A percentile compares a stretch with the other conserved stretches of the same genome.
Evolutionary conservation across 768 basidiomycete species (phyloP).

Genomic region (Kwoniella newhampshirensis): DNA sequence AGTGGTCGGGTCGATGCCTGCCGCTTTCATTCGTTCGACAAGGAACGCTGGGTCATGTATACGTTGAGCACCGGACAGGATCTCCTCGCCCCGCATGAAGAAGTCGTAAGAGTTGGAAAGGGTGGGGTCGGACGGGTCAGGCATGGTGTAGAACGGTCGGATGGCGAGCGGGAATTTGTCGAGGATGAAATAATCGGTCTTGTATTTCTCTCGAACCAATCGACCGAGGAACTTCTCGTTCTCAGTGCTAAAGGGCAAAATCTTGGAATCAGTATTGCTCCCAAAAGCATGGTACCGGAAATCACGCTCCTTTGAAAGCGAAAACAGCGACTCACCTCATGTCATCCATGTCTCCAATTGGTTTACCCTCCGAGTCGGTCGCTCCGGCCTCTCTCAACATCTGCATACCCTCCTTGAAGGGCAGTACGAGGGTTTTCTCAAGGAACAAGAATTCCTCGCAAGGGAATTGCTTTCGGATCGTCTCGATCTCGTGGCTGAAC

Average conservation of each 20-base stretch:
- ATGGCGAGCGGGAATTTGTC: constrained; percentile 97
- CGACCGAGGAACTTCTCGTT: constrained; percentile 92
- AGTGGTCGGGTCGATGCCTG: constrained; percentile 83
- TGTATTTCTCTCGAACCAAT: constrained; percentile 86
- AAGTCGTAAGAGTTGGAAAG: constrained; percentile 99
- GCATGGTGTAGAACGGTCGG: constrained; percentile 99
- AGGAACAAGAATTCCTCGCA: constrained; percentile 95
- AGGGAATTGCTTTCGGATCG: constrained; percentile 81
- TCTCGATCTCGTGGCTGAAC: constrained; percentile 77
- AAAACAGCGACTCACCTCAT: constrained; percentile 59
- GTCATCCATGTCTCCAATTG: constrained; percentile 74
- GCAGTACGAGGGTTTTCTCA: constrained; percentile 79
- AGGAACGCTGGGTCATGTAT: constrained; percentile 86
- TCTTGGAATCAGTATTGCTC: constrained; percentile 4
- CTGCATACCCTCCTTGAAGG: constrained; percentile 83
- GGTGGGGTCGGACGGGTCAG: constrained; percentile 85
- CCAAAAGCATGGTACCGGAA: neutral
- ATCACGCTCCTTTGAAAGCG: neutral
- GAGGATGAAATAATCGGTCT: constrained; percentile 98
- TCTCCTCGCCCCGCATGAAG: constrained; percentile 99
- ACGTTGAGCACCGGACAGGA: constrained; percentile 95
- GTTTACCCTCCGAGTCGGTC: constrained; percentile 48
- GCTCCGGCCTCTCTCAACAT: constrained; percentile 78
- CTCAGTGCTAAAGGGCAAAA: constrained; percentile 66
- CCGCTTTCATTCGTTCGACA: constrained; percentile 75